Evolutionary conservation across 2,329 filamentous ascomycete genomes (phyloP).

Genomic region (Magnaporthiopsis rhizophila): DNA sequence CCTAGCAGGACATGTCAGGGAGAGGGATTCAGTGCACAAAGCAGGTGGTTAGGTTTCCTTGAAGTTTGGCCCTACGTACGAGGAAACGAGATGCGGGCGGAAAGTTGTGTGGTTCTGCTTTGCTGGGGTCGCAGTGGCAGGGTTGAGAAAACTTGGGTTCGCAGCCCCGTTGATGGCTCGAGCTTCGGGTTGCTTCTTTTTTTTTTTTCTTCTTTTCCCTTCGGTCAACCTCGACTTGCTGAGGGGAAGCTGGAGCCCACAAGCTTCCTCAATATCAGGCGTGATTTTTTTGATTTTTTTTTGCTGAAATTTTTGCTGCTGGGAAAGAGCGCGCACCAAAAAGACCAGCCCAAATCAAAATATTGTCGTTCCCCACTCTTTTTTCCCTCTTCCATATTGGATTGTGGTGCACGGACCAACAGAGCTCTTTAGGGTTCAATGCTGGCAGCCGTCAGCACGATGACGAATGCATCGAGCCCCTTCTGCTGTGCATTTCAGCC

Average conservation of each 20-base stretch:
- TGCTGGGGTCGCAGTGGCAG: background rate
- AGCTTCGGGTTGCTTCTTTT: background rate
- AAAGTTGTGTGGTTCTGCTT: background rate
- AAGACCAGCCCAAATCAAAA: background rate
- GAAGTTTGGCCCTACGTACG: background rate
- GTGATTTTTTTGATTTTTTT: too few species aligned
- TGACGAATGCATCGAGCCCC: background rate
- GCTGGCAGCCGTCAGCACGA: background rate
- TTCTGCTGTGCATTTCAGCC: background rate
- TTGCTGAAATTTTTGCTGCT: background rate
- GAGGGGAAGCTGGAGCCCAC: background rate
- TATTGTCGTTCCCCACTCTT: background rate
- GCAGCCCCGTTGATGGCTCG: background rate
- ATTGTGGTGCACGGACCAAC: background rate
- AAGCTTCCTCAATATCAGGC: too few species aligned
- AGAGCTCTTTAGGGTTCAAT: background rate
- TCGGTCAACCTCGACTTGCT: background rate
- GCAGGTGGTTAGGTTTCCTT: background rate
- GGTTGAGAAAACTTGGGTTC: background rate
- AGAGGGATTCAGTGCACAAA: background rate
- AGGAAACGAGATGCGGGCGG: background rate
- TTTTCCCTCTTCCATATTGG: background rate
- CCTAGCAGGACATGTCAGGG: slow-evolving; percentile 8
- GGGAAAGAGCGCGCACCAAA: background rate
- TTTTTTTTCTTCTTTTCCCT: background rate